phyloP scores from a whole-genome alignment of 768 basidiomycete genomes.

The Rubroboletus satanas region DNA sequence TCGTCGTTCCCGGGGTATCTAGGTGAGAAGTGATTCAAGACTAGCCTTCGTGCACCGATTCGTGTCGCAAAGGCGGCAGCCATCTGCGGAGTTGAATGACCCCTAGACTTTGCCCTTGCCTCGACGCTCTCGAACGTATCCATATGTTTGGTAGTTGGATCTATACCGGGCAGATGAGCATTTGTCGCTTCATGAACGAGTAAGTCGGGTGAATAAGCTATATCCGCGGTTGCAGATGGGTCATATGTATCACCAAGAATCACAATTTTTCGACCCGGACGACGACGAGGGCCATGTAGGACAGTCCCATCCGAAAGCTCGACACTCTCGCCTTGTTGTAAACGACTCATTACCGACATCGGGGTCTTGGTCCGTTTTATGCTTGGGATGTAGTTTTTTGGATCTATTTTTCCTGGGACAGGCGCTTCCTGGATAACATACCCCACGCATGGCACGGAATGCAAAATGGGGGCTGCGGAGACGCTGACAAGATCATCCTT shows the following conservation, averaged over 20 bases:
- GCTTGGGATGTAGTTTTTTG: slow-evolving; percentile 60
- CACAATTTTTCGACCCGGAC: slow-evolving; percentile 70
- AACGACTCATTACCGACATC: slow-evolving; percentile 59
- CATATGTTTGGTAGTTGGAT: slow-evolving; percentile 50
- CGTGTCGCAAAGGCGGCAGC: slow-evolving; percentile 75
- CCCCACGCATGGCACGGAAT: slow-evolving; percentile 80
- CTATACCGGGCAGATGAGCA: slow-evolving; percentile 68
- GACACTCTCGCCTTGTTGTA: slow-evolving; percentile 64
- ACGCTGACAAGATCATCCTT: slow-evolving; percentile 54
- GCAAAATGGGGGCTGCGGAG: slow-evolving; percentile 72
- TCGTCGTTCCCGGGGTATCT: slow-evolving; percentile 71
- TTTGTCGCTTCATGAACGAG: slow-evolving; percentile 91
- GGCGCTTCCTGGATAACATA: slow-evolving; percentile 70
- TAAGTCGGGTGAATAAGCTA: slow-evolving; percentile 66
- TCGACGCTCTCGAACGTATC: slow-evolving; percentile 65
- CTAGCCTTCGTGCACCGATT: slow-evolving; percentile 56
- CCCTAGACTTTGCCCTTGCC: slow-evolving; percentile 62
- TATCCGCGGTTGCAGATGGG: slow-evolving; percentile 57
- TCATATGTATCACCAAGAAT: slow-evolving; percentile 86
- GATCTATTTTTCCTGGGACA: slow-evolving; percentile 74
- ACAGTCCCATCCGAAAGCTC: slow-evolving; percentile 68
- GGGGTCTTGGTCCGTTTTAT: slow-evolving; percentile 68
- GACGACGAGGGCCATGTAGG: slow-evolving; percentile 60
- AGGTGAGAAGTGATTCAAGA: slow-evolving; percentile 84
- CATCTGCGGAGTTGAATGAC: slow-evolving; percentile 91